phyloP scores from a whole-genome alignment of 2,329 filamentous ascomycete species.

The Penicillium concentricum region DNA sequence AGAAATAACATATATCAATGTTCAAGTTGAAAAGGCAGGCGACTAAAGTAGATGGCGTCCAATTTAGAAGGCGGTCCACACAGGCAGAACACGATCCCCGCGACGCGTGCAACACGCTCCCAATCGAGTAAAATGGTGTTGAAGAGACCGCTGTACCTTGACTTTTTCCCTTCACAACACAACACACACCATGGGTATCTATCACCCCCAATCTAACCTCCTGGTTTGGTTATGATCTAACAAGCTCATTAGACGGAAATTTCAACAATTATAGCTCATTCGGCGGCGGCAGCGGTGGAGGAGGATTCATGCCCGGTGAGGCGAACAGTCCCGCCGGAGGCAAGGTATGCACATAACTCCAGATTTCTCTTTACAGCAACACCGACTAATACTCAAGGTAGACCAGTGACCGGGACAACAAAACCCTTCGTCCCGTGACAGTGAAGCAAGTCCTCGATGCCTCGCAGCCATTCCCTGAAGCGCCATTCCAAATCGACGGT shows the following conservation, averaged over 20 bases:
- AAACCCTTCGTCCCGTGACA: conserved; percentile 83
- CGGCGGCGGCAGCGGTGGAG: conserved; percentile 55
- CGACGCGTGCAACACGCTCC: conserved; percentile 42
- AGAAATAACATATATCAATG: background rate
- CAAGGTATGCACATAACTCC: conserved; percentile 33
- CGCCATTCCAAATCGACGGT: conserved; percentile 81
- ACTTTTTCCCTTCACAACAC: conserved; percentile 13
- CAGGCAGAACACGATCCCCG: conserved; percentile 19
- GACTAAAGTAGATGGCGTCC: background rate
- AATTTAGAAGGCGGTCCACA: background rate
- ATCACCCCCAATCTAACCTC: background rate
- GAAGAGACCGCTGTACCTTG: conserved; percentile 4
- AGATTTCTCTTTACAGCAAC: background rate
- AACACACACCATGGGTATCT: conserved; percentile 31
- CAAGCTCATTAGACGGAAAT: conserved; percentile 29
- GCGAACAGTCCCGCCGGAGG: conserved; percentile 49
- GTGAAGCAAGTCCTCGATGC: conserved; percentile 92
- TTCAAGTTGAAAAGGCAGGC: background rate
- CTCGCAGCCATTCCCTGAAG: conserved; percentile 69
- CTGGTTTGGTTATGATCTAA: background rate
- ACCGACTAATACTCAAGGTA: background rate
- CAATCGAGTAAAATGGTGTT: conserved; percentile 39
- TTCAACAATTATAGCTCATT: conserved; percentile 54
- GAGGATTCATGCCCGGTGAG: conserved; percentile 59
- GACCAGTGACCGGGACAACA: conserved; percentile 65